These are phyloP conservation scores for Microdochium paspali DNA, from an alignment of 2,329 filamentous ascomycete species.

Conservation along the genomic window DNA sequence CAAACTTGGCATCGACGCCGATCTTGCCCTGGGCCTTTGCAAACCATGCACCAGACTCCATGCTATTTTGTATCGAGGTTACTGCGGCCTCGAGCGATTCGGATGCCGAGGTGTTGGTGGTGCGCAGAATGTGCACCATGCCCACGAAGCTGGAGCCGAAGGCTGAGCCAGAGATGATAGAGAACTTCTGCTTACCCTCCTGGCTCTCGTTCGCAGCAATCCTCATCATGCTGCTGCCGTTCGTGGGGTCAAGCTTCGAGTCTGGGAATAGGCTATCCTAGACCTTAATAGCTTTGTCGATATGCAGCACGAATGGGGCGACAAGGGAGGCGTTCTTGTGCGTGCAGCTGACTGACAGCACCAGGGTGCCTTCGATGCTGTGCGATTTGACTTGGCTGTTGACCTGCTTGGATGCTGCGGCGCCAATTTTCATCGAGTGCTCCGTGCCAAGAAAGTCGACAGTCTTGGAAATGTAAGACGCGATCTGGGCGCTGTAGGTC, in stretches of 20 bases:
- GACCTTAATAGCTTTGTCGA: constrained; percentile 7
- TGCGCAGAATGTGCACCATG: constrained; percentile 9
- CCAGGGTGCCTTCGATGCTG: constrained; percentile 6
- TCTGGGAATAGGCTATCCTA: constrained; percentile 6
- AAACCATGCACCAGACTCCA: constrained; percentile 3
- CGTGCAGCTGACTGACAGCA: constrained; percentile 7
- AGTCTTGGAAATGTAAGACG: constrained; percentile 2
- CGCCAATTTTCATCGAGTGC: constrained; percentile 2
- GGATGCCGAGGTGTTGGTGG: constrained; percentile 4
- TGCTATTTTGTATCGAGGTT: constrained; percentile 3
- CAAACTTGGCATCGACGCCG: constrained; percentile 4
- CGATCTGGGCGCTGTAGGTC: constrained; percentile 1
- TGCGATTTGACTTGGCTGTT: constrained; percentile 4
- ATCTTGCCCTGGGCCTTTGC: constrained; percentile 1
- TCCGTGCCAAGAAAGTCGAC: constrained; percentile 3
- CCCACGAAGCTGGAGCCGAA: constrained; percentile 10
- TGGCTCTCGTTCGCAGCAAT: neutral
- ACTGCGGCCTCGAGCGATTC: constrained; percentile 1
- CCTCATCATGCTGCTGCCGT: neutral
- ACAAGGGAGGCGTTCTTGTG: constrained; percentile 8
- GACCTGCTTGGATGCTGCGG: constrained; percentile 4
- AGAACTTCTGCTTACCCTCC: constrained; percentile 1
- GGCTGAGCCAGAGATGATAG: constrained; percentile 8
- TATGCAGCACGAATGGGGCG: constrained; percentile 6
- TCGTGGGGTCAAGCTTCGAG: constrained; percentile 3